Percentiles rank a stretch among this genome's conserved stretches.
phyloP scores from a whole-genome alignment of 495 filamentous ascomycete species.

The Pyrenula massariospora region DNA sequence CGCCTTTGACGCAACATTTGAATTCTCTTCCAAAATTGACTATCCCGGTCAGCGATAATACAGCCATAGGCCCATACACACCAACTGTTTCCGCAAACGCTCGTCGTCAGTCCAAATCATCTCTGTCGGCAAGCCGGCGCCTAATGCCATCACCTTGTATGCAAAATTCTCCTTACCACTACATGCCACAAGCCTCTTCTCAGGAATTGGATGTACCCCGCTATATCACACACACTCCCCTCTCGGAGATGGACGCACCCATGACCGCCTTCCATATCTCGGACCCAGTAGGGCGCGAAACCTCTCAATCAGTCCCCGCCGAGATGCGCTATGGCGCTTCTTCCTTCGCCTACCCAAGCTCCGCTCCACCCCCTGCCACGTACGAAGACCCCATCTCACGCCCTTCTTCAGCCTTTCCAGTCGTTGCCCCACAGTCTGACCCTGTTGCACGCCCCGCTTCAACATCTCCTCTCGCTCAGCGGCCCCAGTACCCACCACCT shows the following conservation, averaged over 20 bases:
- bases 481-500: no score
- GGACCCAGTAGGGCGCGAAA: constrained; percentile 57
- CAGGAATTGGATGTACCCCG: neutral
- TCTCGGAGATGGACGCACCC: constrained; percentile 85
- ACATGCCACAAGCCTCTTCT: constrained; percentile 4
- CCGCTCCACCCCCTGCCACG: constrained; percentile 1
- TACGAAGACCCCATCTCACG: constrained; percentile 33
- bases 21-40: constrained; percentile 45
- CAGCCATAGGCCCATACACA: constrained; percentile 5
- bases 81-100: constrained; percentile 10
- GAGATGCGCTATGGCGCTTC: constrained; percentile 55
- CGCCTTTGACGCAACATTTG: constrained; percentile 24
- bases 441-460: constrained; percentile 11
- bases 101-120: constrained; percentile 8
- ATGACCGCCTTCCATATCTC: constrained; percentile 54
- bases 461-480: constrained; percentile 9
- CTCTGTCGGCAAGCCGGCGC: neutral
- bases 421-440: constrained; percentile 3
- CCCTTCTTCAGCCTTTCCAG: constrained; percentile 38
- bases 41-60: constrained; percentile 29
- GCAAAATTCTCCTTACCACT: constrained; percentile 1
- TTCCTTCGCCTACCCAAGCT: no score
- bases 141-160: neutral
- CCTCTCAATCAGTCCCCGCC: constrained; percentile 82
- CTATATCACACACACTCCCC: constrained; percentile 68